A percentile compares a stretch with the other conserved stretches of the same genome.
Conservation (phyloP, 352 stramenopile genomes). For the Peronospora tabacina region DNA sequence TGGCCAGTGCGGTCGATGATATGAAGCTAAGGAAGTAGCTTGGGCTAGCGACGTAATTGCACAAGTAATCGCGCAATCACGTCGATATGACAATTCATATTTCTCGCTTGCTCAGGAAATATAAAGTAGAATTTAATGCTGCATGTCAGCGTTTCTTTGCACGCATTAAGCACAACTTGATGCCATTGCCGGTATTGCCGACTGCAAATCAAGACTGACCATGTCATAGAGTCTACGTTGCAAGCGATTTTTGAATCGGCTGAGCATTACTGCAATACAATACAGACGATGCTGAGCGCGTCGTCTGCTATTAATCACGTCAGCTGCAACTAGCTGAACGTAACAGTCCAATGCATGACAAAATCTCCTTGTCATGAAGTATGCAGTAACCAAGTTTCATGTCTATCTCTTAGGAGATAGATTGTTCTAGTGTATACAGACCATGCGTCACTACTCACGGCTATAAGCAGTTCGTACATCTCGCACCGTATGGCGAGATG, state of each 20-base stretch:
- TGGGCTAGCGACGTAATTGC: too few relatives aligned
- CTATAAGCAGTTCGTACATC: background rate
- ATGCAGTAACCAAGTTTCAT: background rate
- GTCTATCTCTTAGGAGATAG: slow-evolving; percentile 1
- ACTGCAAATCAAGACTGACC: background rate
- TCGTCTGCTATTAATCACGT: slow-evolving; percentile 2
- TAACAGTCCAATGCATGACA: background rate
- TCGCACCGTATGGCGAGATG: slow-evolving; percentile 20
- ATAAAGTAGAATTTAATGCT: background rate
- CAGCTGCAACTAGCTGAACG: background rate
- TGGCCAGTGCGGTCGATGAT: too few relatives aligned
- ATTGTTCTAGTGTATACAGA: background rate
- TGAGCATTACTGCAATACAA: too few relatives aligned
- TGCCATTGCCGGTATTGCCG: background rate
- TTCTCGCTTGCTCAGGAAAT: too few relatives aligned
- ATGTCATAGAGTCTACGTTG: background rate
- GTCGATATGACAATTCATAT: too few relatives aligned
- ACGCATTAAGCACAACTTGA: background rate
- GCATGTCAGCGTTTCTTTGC: background rate
- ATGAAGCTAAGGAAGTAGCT: too few relatives aligned
- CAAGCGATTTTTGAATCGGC: background rate
- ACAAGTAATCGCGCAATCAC: too few relatives aligned
- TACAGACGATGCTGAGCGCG: background rate
- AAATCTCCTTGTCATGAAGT: slow-evolving; percentile 1
- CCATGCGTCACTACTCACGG: background rate